phyloP scores from a whole-genome alignment of 805 yeast genomes.

The Saccharomycopsis sp. region DNA sequence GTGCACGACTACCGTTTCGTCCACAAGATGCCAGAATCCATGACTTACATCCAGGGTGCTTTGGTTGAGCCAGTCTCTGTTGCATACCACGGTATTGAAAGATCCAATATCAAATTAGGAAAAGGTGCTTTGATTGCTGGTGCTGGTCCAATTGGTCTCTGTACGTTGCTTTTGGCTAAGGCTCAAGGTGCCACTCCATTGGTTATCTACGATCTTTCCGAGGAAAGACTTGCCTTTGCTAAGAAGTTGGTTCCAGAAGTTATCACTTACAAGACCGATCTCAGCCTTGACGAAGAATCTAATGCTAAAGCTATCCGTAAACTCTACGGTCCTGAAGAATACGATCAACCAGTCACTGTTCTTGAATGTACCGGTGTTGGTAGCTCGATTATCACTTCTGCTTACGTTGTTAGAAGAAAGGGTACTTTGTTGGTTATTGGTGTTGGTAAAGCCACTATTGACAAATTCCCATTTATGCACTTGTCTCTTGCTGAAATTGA shows the following conservation, averaged over 20 bases:
- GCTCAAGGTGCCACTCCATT: constrained; percentile 51
- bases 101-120: constrained; percentile 43
- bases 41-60: constrained; percentile 49
- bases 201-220: constrained; percentile 43
- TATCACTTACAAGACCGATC: constrained; percentile 37
- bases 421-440: constrained; percentile 45
- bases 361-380: constrained; percentile 54
- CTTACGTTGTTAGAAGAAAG: constrained; percentile 40
- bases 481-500: constrained; percentile 46
- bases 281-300: constrained; percentile 28
- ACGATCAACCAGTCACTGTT: constrained; percentile 36
- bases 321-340: constrained; percentile 32
- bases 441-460: constrained; percentile 41
- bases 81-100: constrained; percentile 45
- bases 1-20: constrained; percentile 31
- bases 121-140: constrained; percentile 44
- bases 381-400: constrained; percentile 39
- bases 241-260: constrained; percentile 40
- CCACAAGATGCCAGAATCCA: constrained; percentile 33
- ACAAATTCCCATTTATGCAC: constrained; percentile 50
- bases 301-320: constrained; percentile 35
- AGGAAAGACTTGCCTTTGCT: constrained; percentile 41
- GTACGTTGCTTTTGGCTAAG: constrained; percentile 40
- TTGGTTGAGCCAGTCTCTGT: constrained; percentile 50
- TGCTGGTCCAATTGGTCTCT: constrained; percentile 56